Percentiles rank a stretch among this genome's conserved stretches.
These are phyloP conservation scores for Tolypocladium paradoxum DNA, from an alignment of 2,329 filamentous ascomycete species.

Conservation along the genomic window DNA sequence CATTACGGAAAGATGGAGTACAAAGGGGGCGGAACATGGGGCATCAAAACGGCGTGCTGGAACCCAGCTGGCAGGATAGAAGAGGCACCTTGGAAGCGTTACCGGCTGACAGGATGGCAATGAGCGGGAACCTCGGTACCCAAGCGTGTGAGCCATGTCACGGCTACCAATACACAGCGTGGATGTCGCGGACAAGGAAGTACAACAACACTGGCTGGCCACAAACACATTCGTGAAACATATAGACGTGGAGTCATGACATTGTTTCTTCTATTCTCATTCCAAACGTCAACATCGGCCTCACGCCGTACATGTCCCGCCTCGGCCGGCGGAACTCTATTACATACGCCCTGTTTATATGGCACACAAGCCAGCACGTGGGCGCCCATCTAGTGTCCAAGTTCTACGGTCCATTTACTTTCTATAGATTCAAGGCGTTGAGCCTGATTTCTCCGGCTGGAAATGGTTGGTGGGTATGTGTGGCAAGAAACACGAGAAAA, in stretches of 20 bases:
- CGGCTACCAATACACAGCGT: too few relatives aligned
- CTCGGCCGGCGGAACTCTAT: background rate
- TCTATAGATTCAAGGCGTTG: conserved; percentile 1
- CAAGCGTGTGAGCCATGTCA: background rate
- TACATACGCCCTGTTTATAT: background rate
- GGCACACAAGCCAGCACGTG: conserved; percentile 1
- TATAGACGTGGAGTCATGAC: background rate
- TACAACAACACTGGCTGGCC: background rate
- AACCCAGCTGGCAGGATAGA: too few relatives aligned
- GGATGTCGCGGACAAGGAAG: background rate
- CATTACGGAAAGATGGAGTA: too few relatives aligned
- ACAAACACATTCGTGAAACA: background rate
- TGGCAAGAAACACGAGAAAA: background rate
- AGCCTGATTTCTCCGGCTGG: background rate
- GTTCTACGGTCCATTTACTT: conserved; percentile 1
- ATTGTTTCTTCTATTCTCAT: background rate
- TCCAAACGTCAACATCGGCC: background rate
- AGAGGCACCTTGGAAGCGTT: too few relatives aligned
- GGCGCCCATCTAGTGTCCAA: conserved; percentile 1
- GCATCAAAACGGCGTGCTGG: background rate
- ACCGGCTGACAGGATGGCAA: background rate
- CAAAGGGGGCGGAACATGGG: too few relatives aligned
- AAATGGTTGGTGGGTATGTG: background rate
- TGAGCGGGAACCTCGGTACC: background rate
- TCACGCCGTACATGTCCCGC: background rate